Percentiles rank a stretch among this genome's conserved stretches.
Evolutionary conservation across 192 early-diverging fungal genomes (phyloP).

Genomic region (Fimicolochytrium jonesii): DNA sequence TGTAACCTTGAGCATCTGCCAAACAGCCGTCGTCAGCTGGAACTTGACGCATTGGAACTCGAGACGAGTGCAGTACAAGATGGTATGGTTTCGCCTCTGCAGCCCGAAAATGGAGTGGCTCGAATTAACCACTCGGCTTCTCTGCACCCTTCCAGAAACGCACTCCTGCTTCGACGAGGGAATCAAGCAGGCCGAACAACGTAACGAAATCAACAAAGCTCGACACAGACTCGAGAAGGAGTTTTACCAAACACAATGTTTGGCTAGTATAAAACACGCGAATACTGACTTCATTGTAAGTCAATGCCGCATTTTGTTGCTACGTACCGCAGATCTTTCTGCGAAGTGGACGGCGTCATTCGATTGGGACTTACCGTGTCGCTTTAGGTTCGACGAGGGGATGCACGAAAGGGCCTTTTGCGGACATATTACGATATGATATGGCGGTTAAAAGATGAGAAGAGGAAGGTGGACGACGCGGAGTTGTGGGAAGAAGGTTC

Average conservation of each 20-base stretch:
- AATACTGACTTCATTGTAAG: slow-evolving; percentile 15
- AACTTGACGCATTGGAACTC: slow-evolving; percentile 8
- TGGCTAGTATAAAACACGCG: slow-evolving; percentile 9
- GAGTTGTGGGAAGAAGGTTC: slow-evolving; percentile 5
- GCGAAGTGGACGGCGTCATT: too few species aligned
- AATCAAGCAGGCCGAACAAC: neutral
- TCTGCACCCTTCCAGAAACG: neutral
- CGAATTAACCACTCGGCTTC: neutral
- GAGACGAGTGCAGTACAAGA: slow-evolving; percentile 1
- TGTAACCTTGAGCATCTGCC: too few species aligned
- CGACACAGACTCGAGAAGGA: slow-evolving; percentile 3
- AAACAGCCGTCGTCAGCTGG: too few species aligned
- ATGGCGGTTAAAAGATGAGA: slow-evolving; percentile 13
- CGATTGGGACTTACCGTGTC: too few species aligned
- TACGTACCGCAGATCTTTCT: too few species aligned
- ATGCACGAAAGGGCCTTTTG: slow-evolving; percentile 4
- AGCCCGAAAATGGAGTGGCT: neutral
- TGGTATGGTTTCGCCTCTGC: neutral
- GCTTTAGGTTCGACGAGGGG: slow-evolving; percentile 12
- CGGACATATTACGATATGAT: neutral
- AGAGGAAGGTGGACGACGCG: slow-evolving; percentile 1
- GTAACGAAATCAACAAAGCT: neutral
- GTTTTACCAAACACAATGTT: neutral
- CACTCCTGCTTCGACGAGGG: slow-evolving; percentile 19
- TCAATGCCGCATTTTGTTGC: neutral